Evolutionary conservation across 2,329 filamentous ascomycete species (phyloP).

Genomic region (Pseudogymnoascus sp.): DNA sequence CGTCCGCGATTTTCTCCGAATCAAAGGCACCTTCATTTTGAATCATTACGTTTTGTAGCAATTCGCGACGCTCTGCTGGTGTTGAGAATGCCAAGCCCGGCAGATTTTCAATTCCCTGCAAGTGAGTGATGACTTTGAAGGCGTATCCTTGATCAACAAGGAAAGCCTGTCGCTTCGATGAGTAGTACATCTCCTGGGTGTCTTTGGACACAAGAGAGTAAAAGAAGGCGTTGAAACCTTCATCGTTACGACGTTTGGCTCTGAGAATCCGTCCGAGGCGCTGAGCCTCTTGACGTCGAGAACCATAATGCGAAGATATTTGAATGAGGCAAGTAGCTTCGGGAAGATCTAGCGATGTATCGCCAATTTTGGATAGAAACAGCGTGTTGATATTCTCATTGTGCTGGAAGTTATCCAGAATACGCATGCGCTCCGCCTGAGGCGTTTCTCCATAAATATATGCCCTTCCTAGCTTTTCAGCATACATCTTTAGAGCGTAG

Average conservation of each 20-base stretch:
- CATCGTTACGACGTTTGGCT: constrained; percentile 92
- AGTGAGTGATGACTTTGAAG: constrained; percentile 96
- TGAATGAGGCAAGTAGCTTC: constrained; percentile 96
- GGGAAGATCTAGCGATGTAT: constrained; percentile 93
- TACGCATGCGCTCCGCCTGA: constrained; percentile 75
- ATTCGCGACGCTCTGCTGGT: constrained; percentile 70
- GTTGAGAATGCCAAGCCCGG: constrained; percentile 73
- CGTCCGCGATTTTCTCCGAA: constrained; percentile 62
- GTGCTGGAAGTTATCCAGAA: constrained; percentile 91
- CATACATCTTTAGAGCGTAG: constrained; percentile 81
- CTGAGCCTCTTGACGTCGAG: constrained; percentile 91
- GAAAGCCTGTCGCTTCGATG: constrained; percentile 92
- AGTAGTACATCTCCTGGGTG: constrained; percentile 96
- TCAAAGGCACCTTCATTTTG: constrained; percentile 71
- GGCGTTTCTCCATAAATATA: constrained; percentile 88
- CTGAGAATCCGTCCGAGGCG: constrained; percentile 85
- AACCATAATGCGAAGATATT: constrained; percentile 95
- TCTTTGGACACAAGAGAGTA: constrained; percentile 97
- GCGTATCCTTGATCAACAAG: constrained; percentile 96
- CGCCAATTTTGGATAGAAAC: constrained; percentile 94
- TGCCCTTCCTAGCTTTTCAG: constrained; percentile 72
- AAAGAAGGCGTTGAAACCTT: constrained; percentile 98
- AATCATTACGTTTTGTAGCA: constrained; percentile 81
- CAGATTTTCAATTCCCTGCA: constrained; percentile 82
- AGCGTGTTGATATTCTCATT: constrained; percentile 86